Percentiles rank a stretch among this genome's conserved stretches.
These are phyloP conservation scores for Chlamydomonas sphaeroides DNA, from an alignment of 139 green algal genomes.

Conservation along the genomic window DNA sequence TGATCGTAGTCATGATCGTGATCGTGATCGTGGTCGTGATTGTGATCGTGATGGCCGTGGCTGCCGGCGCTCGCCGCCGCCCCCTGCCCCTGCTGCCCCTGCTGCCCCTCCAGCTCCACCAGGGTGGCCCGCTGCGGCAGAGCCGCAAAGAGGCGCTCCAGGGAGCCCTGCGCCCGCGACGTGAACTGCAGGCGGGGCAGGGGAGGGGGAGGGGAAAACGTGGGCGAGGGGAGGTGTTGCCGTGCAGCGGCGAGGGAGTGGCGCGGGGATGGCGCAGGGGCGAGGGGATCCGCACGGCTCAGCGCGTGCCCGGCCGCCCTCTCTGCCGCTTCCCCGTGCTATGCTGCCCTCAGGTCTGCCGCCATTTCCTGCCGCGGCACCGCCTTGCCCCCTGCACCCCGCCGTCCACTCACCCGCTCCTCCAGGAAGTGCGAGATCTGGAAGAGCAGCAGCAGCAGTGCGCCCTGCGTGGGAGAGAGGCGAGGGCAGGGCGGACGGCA, in stretches of 20 bases:
- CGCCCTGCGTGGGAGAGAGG: conserved; percentile 66
- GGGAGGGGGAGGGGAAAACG: too few relatives aligned
- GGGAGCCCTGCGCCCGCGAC: conserved; percentile 62
- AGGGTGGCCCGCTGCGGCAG: conserved; percentile 68
- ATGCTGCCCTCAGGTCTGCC: too few relatives aligned
- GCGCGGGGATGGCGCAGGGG: too few relatives aligned
- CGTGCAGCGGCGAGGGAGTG: too few relatives aligned
- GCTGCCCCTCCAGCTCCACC: conserved; percentile 53
- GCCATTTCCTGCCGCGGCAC: too few relatives aligned
- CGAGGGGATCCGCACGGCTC: too few relatives aligned
- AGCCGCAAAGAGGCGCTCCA: conserved; percentile 71
- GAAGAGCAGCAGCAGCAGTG: conserved; percentile 88
- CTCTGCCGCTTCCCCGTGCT: too few relatives aligned
- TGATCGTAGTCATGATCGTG: too few relatives aligned
- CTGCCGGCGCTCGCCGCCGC: neutral
- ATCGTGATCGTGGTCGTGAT: neutral
- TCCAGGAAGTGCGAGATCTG: conserved; percentile 76
- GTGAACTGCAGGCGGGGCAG: conserved; percentile 56
- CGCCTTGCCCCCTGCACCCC: too few relatives aligned
- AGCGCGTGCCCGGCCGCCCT: too few relatives aligned
- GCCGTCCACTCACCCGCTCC: conserved; percentile 51
- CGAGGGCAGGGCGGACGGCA: too few relatives aligned
- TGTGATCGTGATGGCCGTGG: neutral
- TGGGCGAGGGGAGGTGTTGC: too few relatives aligned
- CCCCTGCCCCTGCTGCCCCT: neutral